phyloP scores from a whole-genome alignment of 257 asterid genomes.

The Knoxia roxburghii region DNA sequence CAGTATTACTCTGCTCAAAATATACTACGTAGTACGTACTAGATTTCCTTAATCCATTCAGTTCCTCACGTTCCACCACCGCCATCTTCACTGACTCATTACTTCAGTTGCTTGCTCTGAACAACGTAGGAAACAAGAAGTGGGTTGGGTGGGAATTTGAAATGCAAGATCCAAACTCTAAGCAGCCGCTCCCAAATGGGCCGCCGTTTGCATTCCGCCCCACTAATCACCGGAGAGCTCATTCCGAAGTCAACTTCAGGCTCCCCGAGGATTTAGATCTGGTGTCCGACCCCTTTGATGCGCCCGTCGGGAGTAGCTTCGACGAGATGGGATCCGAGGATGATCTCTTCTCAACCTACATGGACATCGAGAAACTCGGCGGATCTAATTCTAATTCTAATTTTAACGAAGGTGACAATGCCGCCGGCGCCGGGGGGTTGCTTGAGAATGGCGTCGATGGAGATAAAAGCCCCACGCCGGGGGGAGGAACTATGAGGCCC shows the following conservation, averaged over 20 bases:
- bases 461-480: slow-evolving; percentile 19
- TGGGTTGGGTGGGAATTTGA: no score
- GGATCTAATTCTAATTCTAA: slow-evolving; percentile 47
- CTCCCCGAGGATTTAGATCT: slow-evolving; percentile 88
- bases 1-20: no score
- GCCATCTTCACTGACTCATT: not conserved
- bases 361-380: slow-evolving; percentile 84
- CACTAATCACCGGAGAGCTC: slow-evolving; percentile 87
- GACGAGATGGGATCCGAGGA: slow-evolving; percentile 97
- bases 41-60: not conserved
- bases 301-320: slow-evolving; percentile 45
- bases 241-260: slow-evolving; percentile 80
- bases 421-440: slow-evolving; percentile 21
- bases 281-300: slow-evolving; percentile 61
- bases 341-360: slow-evolving; percentile 79
- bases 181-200: slow-evolving; percentile 26
- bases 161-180: slow-evolving; percentile 88
- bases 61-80: not conserved
- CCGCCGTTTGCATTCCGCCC: slow-evolving; percentile 62
- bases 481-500: slow-evolving; percentile 29
- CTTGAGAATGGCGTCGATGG: slow-evolving; percentile 17
- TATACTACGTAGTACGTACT: not conserved
- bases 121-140: no score
- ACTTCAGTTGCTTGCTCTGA: no score
- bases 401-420: slow-evolving; percentile 34